phyloP scores from a whole-genome alignment of 345 rosid species.

The Eucalyptus paniculata region DNA sequence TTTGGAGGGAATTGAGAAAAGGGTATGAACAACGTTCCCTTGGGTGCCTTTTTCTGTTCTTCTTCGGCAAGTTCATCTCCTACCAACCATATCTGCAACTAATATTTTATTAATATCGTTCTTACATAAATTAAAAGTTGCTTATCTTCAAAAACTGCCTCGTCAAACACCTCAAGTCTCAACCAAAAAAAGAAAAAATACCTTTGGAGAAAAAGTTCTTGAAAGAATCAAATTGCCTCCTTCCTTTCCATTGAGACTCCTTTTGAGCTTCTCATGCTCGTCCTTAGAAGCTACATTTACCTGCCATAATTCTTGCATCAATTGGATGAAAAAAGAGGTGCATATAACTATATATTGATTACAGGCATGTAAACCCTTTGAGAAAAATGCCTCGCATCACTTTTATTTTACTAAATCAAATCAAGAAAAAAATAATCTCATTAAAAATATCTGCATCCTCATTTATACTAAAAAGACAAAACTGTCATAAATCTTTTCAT shows the following conservation, averaged over 20 bases:
- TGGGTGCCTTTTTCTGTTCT: conserved; percentile 33
- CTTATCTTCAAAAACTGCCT: not conserved
- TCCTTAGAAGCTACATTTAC: conserved; percentile 6
- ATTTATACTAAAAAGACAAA: no score
- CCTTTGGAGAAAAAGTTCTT: conserved; percentile 2
- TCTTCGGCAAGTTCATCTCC: conserved; percentile 39
- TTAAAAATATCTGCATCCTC: no score
- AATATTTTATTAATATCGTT: not conserved
- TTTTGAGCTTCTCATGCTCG: conserved; percentile 22
- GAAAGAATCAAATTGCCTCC: conserved; percentile 6
- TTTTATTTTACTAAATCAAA: no score
- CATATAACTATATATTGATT: not conserved
- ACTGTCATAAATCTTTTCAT: no score
- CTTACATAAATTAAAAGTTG: not conserved
- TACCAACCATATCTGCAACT: conserved; percentile 40
- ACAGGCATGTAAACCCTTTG: not conserved
- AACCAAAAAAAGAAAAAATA: not conserved
- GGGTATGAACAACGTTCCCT: conserved; percentile 41
- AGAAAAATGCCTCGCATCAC: no score
- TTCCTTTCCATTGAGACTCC: not conserved
- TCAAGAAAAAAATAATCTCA: no score
- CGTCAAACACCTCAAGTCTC: not conserved
- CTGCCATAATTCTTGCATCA: not conserved
- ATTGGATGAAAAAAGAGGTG: not conserved
- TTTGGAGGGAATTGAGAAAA: conserved; percentile 36